Evolutionary conservation across 1,139 yeast species (phyloP), one percentile per base, ranked within the genome.

Genomic region (Trichomonascaceae sp.): DNA sequence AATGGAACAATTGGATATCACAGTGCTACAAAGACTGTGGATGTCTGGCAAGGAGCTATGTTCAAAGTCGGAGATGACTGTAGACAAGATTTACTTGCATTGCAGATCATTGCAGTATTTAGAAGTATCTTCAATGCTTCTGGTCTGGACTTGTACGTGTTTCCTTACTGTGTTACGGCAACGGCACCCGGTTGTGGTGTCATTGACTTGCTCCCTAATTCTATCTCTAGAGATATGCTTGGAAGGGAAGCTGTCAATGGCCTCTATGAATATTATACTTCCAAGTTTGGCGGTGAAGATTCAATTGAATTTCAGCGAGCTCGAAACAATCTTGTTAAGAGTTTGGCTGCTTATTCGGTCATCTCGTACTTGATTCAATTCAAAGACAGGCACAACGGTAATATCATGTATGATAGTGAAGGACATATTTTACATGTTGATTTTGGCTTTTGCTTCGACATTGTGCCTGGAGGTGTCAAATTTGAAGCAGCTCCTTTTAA

Each of bases 181-280:
- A 93, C 99, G 6, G 97, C 96, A 1, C 98, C 99, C 1, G 99
- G 99, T 1, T 90, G 98, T 74, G 99, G 99, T 70, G 96, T 95
- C 47, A 93, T 95, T 74, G 99, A 95, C 68, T 99, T 95, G 43
- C 78, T 95, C 61, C 99, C 99, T 38, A 88, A 91, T 68, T 84
- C 97, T 13, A 85, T 90, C 27, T 88, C 96, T 48, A 84, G 99
- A 73, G 99, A 95, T 72, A 91, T 95, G 99, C 79, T 95, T 57
- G 99, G 99, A 47, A 83, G 99, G 66, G 99, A 95, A 68, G 99
- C 99, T 0, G 99, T 95, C 44, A 95, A 95, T 70, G 99, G 99
- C 5, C 77, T 95, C 55, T 90, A 89, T 68, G 96, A 93, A 68
- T 95, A 93, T 71, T 95, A 86, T 70, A 82, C 84, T 49, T 84